Base-by-base conservation (phyloP, 2,329 filamentous ascomycete species). In the Curvularia verruculosa region DNA sequence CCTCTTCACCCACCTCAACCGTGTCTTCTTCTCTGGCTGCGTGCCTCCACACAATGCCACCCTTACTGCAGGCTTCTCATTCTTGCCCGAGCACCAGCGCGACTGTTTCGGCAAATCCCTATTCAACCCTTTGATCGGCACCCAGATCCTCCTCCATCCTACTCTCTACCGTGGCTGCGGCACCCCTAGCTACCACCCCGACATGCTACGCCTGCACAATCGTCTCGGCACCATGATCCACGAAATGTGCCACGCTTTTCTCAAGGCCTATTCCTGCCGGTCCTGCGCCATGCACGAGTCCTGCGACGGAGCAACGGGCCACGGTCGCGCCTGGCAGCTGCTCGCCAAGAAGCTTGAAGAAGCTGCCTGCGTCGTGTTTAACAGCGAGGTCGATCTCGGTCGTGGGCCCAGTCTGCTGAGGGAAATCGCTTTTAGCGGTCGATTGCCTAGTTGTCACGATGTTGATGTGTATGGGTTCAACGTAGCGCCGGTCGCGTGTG, bases 291-390 rank as follows among this genome's bases (percentile, higher is more conserved):
- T 52, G 48, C 56, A 60, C 41, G 48, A 56, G 8, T 9, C 31
- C 31, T 58, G 46, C 56, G 28, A 44, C 54, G 3, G 54, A 37
- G 13, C 28, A 19, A 8, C 36, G 51, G 63, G 65, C 0, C 65
- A 69, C 46, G 66, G 61, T 8, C 55, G 65, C 26, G 56, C 60
- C 24, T 69, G 66, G 52, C 65, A 67, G 50, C 26, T 62, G 0
- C 29, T 68, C 6, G 66, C 55, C 7, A 37, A 37, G 26, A 64
- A 62, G 53, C 44, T 69, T 6, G 65, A 67, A 26, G 58, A 64
- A 26, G 66, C 61, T 2, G 58, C 56, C 12, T 50, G 47, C n/a
- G 51, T 54, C 3, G 34, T 69, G 3, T 21, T 69, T 7, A 64
- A 56, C 1, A 36, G 58, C 3, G 44, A 44, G 10, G 49, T 68